A percentile compares a stretch with the other conserved stretches of the same genome.
Conservation (phyloP, 139 green algal species). For the Chlamydomonas schloesseri region DNA sequence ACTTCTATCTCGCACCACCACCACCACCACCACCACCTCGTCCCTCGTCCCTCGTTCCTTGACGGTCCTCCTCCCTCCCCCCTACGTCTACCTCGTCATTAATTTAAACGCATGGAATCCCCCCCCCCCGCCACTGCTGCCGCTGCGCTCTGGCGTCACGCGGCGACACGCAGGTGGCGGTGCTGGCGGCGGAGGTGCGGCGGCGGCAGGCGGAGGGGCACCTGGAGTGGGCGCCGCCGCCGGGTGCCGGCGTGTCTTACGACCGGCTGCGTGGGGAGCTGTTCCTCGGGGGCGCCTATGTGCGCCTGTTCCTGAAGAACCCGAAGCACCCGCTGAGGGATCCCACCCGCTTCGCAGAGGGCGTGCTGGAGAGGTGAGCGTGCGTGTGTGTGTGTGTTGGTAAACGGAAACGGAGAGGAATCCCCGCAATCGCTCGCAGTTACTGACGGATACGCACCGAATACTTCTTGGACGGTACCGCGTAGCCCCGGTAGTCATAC, state of each 20-base stretch:
- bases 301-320: constrained; percentile 91
- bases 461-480: too few species aligned
- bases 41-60: too few species aligned
- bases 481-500: too few species aligned
- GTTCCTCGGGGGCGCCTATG: constrained; percentile 90
- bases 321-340: constrained; percentile 83
- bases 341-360: constrained; percentile 80
- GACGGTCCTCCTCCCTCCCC: too few species aligned
- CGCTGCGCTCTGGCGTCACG: too few species aligned
- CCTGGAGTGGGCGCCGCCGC: constrained; percentile 38
- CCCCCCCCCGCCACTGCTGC: not conserved
- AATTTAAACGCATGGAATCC: too few species aligned
- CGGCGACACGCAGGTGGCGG: constrained; percentile 44
- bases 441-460: too few species aligned
- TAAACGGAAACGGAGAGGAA: too few species aligned
- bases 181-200: constrained; percentile 59
- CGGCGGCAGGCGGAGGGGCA: constrained; percentile 32
- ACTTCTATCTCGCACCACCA: too few species aligned
- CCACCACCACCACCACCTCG: too few species aligned
- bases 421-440: too few species aligned
- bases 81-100: too few species aligned
- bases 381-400: not conserved
- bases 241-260: constrained; percentile 65
- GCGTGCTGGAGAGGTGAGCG: constrained; percentile 69
- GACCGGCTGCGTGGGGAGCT: constrained; percentile 73